Conservation (phyloP, 2,329 filamentous ascomycete genomes). For the Bimuria novae-zelandiae region DNA sequence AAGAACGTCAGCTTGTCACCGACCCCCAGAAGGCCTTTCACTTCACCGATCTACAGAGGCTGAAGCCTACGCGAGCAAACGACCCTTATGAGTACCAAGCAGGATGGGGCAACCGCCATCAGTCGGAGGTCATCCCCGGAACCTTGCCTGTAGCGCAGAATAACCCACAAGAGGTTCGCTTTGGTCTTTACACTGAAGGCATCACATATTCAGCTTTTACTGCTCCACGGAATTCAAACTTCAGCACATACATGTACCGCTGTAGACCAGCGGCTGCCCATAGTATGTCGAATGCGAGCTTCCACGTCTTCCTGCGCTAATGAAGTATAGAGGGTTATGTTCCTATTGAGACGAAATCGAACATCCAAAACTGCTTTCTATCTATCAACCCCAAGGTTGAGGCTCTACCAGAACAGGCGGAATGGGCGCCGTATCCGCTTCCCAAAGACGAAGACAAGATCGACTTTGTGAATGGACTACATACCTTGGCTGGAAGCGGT, state of each 20-base stretch:
- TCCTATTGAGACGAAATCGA: slow-evolving; percentile 34
- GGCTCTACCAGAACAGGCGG: slow-evolving; percentile 57
- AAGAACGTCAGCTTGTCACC: slow-evolving; percentile 42
- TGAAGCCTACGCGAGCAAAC: slow-evolving; percentile 45
- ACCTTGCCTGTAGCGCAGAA: slow-evolving; percentile 50
- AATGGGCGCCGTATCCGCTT: slow-evolving; percentile 51
- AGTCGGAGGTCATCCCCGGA: slow-evolving; percentile 50
- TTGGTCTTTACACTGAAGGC: slow-evolving; percentile 53
- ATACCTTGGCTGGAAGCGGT: slow-evolving; percentile 56
- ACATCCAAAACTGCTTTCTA: slow-evolving; percentile 51
- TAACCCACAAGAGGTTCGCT: slow-evolving; percentile 49
- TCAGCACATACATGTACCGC: slow-evolving; percentile 53
- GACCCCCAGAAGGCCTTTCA: slow-evolving; percentile 46
- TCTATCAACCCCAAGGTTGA: slow-evolving; percentile 54
- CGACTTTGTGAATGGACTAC: slow-evolving; percentile 55
- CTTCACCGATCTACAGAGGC: slow-evolving; percentile 44
- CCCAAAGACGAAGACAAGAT: slow-evolving; percentile 45
- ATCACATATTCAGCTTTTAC: slow-evolving; percentile 53
- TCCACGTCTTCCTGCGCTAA: slow-evolving; percentile 7
- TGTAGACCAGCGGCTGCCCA: slow-evolving; percentile 51
- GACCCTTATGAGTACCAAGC: slow-evolving; percentile 47
- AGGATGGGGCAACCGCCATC: slow-evolving; percentile 47
- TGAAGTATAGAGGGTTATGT: slow-evolving; percentile 31
- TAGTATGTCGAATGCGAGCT: slow-evolving; percentile 21
- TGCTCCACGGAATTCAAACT: slow-evolving; percentile 49